phyloP scores from a whole-genome alignment of 129 eudicot genomes.

The Flaveria ramosissima region DNA sequence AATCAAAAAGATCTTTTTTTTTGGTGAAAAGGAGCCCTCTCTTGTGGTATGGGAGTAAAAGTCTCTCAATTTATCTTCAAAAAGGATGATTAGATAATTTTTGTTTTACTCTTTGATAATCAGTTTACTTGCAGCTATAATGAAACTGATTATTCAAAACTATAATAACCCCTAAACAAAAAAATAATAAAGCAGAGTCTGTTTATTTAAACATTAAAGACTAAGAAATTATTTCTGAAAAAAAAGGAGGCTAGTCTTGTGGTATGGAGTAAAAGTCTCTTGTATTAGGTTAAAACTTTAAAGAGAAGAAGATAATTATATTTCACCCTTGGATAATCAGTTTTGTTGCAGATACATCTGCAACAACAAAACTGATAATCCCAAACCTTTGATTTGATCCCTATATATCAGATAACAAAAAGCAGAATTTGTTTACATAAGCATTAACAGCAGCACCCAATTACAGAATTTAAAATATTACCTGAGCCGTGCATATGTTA shows the following conservation, averaged over 20 bases:
- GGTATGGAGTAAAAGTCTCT: neutral
- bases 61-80: neutral
- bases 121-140: neutral
- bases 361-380: neutral
- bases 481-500: slow-evolving; percentile 98
- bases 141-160: neutral
- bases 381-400: too few relatives aligned
- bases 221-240: neutral
- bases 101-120: neutral
- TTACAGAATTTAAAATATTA: slow-evolving; percentile 20
- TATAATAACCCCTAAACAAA: neutral
- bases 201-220: neutral
- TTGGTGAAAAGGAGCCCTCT: neutral
- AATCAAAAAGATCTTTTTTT: neutral
- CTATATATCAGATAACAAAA: neutral
- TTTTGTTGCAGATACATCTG: slow-evolving; percentile 4
- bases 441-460: neutral
- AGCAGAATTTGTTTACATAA: neutral
- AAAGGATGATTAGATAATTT: neutral
- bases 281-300: neutral
- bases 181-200: neutral
- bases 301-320: neutral
- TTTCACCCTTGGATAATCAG: neutral
- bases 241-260: neutral
- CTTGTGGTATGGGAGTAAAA: neutral